A percentile compares a stretch with the other conserved stretches of the same genome.
phyloP scores from a whole-genome alignment of 306 rosid species.

The Coriaria nepalensis region DNA sequence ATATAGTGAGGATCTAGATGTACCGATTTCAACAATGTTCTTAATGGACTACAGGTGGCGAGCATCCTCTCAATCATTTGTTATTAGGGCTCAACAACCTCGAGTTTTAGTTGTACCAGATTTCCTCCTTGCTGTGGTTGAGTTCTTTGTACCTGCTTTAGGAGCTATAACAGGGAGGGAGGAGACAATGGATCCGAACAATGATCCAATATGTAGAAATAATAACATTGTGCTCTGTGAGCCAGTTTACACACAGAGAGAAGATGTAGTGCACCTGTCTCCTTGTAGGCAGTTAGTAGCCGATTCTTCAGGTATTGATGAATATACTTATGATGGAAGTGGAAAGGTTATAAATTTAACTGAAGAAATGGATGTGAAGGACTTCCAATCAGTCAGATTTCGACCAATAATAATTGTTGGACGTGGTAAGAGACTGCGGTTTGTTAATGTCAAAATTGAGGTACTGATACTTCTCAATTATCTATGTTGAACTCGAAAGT shows the following conservation, averaged over 20 bases:
- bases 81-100: constrained; percentile 88
- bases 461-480: constrained; percentile 29
- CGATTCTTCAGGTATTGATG: constrained; percentile 58
- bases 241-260: constrained; percentile 59
- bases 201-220: constrained; percentile 64
- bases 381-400: constrained; percentile 31
- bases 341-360: constrained; percentile 64
- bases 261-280: constrained; percentile 71
- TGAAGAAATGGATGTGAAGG: constrained; percentile 54
- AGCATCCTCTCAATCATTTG: constrained; percentile 60
- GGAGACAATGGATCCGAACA: constrained; percentile 71
- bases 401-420: constrained; percentile 82
- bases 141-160: constrained; percentile 88
- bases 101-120: constrained; percentile 96
- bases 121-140: constrained; percentile 89
- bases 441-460: constrained; percentile 83
- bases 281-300: constrained; percentile 75
- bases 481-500: background rate
- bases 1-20: constrained; percentile 34
- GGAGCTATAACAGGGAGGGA: constrained; percentile 88
- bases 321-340: constrained; percentile 82
- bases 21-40: constrained; percentile 74
- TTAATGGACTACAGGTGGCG: constrained; percentile 93
- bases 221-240: constrained; percentile 48
- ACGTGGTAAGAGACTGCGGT: constrained; percentile 71